These are phyloP conservation scores for Celoporthe dispersa DNA, from an alignment of 2,329 filamentous ascomycete genomes.

Conservation along the genomic window DNA sequence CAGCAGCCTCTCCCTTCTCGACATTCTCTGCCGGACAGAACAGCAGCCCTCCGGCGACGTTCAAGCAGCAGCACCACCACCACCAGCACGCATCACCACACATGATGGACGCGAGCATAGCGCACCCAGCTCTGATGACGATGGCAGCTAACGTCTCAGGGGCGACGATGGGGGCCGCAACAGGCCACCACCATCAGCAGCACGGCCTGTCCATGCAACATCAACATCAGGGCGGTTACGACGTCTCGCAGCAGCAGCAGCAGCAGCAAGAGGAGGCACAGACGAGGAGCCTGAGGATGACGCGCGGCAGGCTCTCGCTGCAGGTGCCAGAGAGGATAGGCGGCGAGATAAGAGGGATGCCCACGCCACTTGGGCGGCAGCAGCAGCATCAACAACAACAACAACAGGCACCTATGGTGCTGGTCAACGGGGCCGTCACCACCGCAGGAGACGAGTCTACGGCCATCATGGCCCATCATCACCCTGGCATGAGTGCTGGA, in stretches of 20 bases:
- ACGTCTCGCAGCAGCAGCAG: slow-evolving; percentile 5
- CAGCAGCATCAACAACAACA: not conserved
- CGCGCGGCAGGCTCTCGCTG: slow-evolving; percentile 59
- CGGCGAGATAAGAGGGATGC: slow-evolving; percentile 37
- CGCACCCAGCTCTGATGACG: slow-evolving; percentile 4
- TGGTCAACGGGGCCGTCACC: slow-evolving; percentile 37
- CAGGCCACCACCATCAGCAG: slow-evolving; percentile 8
- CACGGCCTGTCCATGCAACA: slow-evolving; percentile 13
- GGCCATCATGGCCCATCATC: slow-evolving; percentile 1
- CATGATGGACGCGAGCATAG: slow-evolving; percentile 6
- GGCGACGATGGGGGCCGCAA: too few relatives aligned
- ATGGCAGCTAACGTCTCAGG: slow-evolving; percentile 3
- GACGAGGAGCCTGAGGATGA: slow-evolving; percentile 32
- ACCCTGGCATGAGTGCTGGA: not conserved
- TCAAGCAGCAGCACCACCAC: slow-evolving; percentile 12
- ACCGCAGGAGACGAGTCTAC: not conserved
- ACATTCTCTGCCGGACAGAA: slow-evolving; percentile 65
- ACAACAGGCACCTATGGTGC: slow-evolving; percentile 33
- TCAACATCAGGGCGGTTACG: slow-evolving; percentile 16
- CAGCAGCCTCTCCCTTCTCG: slow-evolving; percentile 60
- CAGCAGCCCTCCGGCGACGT: slow-evolving; percentile 40
- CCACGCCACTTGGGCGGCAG: slow-evolving; percentile 34
- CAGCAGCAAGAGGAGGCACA: slow-evolving; percentile 12
- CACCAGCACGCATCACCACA: slow-evolving; percentile 21
- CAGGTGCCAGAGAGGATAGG: slow-evolving; percentile 57